phyloP scores from a whole-genome alignment of 441 rosid species.

The Eugenia klotzschiana region DNA sequence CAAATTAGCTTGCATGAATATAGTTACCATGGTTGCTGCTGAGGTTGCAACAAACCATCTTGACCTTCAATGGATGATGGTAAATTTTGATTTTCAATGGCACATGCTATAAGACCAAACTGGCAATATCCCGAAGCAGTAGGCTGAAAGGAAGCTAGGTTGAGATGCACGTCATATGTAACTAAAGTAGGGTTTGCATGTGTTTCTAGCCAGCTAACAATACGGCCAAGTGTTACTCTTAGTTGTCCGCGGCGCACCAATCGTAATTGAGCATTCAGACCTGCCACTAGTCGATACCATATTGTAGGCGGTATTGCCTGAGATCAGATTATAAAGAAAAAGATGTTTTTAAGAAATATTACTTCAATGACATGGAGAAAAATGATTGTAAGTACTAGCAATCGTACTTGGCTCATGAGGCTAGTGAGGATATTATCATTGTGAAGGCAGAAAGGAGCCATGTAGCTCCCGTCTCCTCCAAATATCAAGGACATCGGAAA shows the following conservation, averaged over 20 bases:
- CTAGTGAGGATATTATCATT: slow-evolving; percentile 85
- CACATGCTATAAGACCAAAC: slow-evolving; percentile 67
- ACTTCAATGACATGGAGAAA: background rate
- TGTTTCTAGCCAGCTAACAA: slow-evolving; percentile 79
- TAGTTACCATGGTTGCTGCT: slow-evolving; percentile 35
- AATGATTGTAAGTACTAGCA: background rate
- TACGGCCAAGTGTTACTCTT: slow-evolving; percentile 50
- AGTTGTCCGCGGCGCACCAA: slow-evolving; percentile 79
- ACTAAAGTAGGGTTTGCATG: slow-evolving; percentile 87
- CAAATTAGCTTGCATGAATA: background rate
- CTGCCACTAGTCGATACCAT: slow-evolving; percentile 94
- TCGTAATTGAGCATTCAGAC: slow-evolving; percentile 91
- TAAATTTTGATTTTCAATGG: slow-evolving; percentile 40
- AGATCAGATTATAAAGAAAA: background rate
- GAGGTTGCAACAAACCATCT: slow-evolving; percentile 28
- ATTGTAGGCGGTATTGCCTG: slow-evolving; percentile 84
- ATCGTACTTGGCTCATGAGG: slow-evolving; percentile 80
- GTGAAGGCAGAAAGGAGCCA: slow-evolving; percentile 93
- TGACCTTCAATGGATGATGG: slow-evolving; percentile 19
- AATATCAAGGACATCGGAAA: slow-evolving; percentile 75
- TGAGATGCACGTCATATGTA: slow-evolving; percentile 46
- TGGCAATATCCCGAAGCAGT: slow-evolving; percentile 73
- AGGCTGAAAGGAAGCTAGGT: slow-evolving; percentile 85
- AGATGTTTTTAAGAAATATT: background rate
- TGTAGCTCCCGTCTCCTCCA: slow-evolving; percentile 98